Evolutionary conservation across 345 rosid genomes (phyloP), one percentile per base, ranked within the genome.

Genomic region (Salix udensis): DNA sequence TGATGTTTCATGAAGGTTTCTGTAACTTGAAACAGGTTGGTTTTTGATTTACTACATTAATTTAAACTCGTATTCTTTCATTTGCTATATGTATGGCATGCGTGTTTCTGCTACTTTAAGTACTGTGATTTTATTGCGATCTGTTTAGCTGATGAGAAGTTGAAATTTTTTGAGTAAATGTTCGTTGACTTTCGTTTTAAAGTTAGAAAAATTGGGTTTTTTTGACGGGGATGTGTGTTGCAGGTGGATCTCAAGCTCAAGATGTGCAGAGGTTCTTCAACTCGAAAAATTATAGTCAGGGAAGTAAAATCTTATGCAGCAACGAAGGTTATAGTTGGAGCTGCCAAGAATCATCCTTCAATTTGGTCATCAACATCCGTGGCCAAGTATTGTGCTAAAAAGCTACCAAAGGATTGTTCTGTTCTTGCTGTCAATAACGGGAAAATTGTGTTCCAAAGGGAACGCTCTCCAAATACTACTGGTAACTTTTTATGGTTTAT

Each of bases 181-280:
- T 34, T 55, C 28, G 11, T 10, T 23, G 13, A 10, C 67, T 36
- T 36, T 36, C 37, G 37, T 36, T 36, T 36, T 36, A 36, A 64
- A 65, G 24, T 10, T 58, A 23, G 7, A 58, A 21, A 34, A 24
- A 9, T 36, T 34, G 23, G n/a, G 15, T 31, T 31, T 31, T 9
- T 64, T 73, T 79, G 16, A 64, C 58, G 72, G 73, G 73, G 71
- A 36, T 68, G 65, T 34, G 24, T 50, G 36, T 71, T 75, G 65
- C 76, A 81, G 84, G 84, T 81, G 75, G 78, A 77, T 81, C 84
- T 81, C 75, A 81, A 81, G 78, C 73, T 81, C 21, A 81, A 81
- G 50, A 70, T 81, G 48, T 77, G 84, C 64, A 81, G 84, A 66
- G 84, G 84, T 28, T 74, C 81, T n/a, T 77, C 84, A 3, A 44